A percentile compares a stretch with the other conserved stretches of the same genome.
Conservation (phyloP, 1,284 basidiomycete genomes). For the Pascua guehoae region DNA sequence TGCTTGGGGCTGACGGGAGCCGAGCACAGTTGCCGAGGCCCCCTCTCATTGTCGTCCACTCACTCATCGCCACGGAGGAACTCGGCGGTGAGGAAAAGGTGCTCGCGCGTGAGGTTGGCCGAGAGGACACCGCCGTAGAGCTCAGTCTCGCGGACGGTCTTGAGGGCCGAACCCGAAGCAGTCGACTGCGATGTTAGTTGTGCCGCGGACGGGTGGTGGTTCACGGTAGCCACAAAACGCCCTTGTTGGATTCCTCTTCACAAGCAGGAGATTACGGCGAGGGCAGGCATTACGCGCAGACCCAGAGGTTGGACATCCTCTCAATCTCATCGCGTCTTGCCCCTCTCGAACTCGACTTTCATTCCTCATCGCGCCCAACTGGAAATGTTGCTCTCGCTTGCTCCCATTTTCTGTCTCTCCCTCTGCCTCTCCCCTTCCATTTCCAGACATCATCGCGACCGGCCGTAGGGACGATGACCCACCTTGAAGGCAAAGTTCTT, state of each 20-base stretch:
- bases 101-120: slow-evolving; percentile 78
- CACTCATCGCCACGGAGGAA: slow-evolving; percentile 96
- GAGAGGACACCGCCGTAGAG: slow-evolving; percentile 91
- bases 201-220: not conserved
- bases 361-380: too few relatives aligned
- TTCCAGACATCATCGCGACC: too few relatives aligned
- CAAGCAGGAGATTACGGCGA: too few relatives aligned
- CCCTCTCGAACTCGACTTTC: too few relatives aligned
- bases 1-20: too few relatives aligned
- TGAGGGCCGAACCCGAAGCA: slow-evolving; percentile 77
- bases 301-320: too few relatives aligned
- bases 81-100: slow-evolving; percentile 87
- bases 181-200: slow-evolving; percentile 58
- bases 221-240: too few relatives aligned
- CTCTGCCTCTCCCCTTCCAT: not conserved
- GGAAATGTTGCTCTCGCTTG: too few relatives aligned
- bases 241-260: too few relatives aligned
- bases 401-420: not conserved
- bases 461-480: slow-evolving; percentile 17
- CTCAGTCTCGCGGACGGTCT: slow-evolving; percentile 87
- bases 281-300: too few relatives aligned
- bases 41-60: slow-evolving; percentile 51
- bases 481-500: slow-evolving; percentile 99
- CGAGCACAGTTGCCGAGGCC: not conserved
- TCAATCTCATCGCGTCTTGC: too few relatives aligned